Conservation (phyloP, 495 filamentous ascomycete genomes). For the Aspergillus cavernicola region DNA sequence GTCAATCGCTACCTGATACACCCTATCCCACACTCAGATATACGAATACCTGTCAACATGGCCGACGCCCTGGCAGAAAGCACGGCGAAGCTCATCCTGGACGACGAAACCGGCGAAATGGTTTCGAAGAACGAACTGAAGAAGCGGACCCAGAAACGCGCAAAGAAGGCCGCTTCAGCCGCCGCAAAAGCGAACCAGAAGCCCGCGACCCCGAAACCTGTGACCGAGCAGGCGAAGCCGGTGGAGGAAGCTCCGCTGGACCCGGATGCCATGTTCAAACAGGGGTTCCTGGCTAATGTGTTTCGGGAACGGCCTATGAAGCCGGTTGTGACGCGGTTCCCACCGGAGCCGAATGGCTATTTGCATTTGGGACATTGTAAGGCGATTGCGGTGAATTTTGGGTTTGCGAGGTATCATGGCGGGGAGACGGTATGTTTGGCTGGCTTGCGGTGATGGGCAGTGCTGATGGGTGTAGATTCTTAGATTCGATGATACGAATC, state of each 20-base stretch:
- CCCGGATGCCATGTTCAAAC: constrained; percentile 74
- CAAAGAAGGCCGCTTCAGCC: constrained; percentile 51
- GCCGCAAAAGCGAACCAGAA: constrained; percentile 31
- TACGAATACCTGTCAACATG: constrained; percentile 39
- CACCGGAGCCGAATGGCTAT: constrained; percentile 75
- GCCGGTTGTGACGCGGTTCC: constrained; percentile 75
- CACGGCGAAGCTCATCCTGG: constrained; percentile 56
- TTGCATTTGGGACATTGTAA: constrained; percentile 92
- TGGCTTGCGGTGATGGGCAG: background rate
- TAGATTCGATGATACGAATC: constrained; percentile 81
- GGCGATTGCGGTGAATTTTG: constrained; percentile 97
- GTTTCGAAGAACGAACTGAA: constrained; percentile 64
- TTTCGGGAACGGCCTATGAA: constrained; percentile 69
- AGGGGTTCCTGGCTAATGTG: constrained; percentile 77
- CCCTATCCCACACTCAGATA: background rate
- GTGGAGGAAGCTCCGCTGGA: constrained; percentile 46
- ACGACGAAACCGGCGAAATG: constrained; percentile 65
- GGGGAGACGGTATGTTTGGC: constrained; percentile 39
- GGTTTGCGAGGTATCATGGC: constrained; percentile 81
- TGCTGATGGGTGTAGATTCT: constrained; percentile 8
- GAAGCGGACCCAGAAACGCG: constrained; percentile 61
- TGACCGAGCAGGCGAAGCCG: constrained; percentile 34
- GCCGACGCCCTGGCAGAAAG: constrained; percentile 51
- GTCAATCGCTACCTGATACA: background rate
- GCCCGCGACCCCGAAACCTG: constrained; percentile 25